Conservation (phyloP, 1,284 basidiomycete genomes). For the Ceratobasidium sp. region DNA sequence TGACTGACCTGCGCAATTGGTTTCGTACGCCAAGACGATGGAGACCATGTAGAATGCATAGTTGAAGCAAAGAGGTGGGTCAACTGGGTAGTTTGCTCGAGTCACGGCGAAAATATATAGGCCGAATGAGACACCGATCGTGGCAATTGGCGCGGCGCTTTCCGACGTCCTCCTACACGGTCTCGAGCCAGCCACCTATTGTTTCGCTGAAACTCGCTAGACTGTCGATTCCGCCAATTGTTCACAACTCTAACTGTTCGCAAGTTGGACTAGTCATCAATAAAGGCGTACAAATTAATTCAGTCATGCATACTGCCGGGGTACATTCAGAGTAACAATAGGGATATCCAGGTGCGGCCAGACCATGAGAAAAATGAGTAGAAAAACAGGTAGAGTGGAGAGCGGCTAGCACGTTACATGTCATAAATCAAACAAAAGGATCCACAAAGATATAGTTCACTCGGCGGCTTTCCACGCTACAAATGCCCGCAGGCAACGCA, state of each 20-base stretch:
- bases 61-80: background rate
- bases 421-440: conserved; percentile 43
- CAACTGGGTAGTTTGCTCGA: background rate
- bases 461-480: conserved; percentile 27
- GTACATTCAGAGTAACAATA: conserved; percentile 37
- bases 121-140: conserved; percentile 13
- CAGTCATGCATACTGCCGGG: conserved; percentile 13
- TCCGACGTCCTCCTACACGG: background rate
- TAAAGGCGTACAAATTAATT: conserved; percentile 31
- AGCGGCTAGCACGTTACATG: conserved; percentile 32
- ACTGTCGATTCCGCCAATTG: conserved; percentile 13
- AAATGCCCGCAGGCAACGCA: conserved; percentile 33
- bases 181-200: conserved; percentile 10
- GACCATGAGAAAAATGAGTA: background rate
- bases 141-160: conserved; percentile 26
- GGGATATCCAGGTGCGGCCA: conserved; percentile 19
- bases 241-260: background rate
- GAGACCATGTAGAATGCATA: conserved; percentile 58
- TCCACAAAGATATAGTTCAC: background rate
- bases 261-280: conserved; percentile 3
- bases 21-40: conserved; percentile 71
- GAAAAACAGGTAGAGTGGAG: conserved; percentile 9
- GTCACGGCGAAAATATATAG: conserved; percentile 24
- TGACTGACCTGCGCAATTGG: conserved; percentile 69
- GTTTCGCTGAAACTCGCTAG: conserved; percentile 16